phyloP scores from a whole-genome alignment of 2,329 filamentous ascomycete genomes.

The Aspergillus ochraceoroseus region DNA sequence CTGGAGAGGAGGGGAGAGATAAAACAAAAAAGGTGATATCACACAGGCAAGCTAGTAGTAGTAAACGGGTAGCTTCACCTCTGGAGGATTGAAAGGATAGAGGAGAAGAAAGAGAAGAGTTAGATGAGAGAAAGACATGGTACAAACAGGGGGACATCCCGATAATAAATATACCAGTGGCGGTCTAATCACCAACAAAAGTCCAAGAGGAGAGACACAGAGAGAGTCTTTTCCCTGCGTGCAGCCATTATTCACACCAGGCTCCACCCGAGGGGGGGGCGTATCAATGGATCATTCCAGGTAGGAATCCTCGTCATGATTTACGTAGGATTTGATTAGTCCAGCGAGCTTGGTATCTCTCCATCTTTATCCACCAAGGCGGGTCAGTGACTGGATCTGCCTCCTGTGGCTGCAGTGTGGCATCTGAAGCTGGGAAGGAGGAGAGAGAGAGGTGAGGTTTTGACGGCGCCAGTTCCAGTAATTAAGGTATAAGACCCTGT shows the following conservation, averaged over 20 bases:
- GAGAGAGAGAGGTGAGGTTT: no score
- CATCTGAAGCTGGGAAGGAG: no score
- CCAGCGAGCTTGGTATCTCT: not conserved
- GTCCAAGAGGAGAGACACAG: slow-evolving; percentile 2
- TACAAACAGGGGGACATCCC: not conserved
- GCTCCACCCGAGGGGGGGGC: slow-evolving; percentile 25
- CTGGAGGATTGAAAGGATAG: slow-evolving; percentile 4
- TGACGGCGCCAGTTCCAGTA: slow-evolving; percentile 1
- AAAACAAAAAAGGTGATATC: slow-evolving; percentile 1
- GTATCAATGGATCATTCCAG: slow-evolving; percentile 36
- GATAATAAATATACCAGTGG: slow-evolving; percentile 13
- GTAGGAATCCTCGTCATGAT: slow-evolving; percentile 40
- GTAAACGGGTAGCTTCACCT: not conserved
- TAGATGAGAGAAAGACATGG: slow-evolving; percentile 4
- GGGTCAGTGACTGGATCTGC: slow-evolving; percentile 1
- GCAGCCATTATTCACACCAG: slow-evolving; percentile 16
- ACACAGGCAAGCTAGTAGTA: not conserved
- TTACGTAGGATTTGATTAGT: slow-evolving; percentile 11
- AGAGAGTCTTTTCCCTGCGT: slow-evolving; percentile 15
- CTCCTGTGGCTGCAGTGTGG: no score
- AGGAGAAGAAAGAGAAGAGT: slow-evolving; percentile 5
- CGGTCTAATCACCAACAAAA: slow-evolving; percentile 5
- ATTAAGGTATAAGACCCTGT: not conserved
- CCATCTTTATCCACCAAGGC: slow-evolving; percentile 1
- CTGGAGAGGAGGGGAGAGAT: slow-evolving; percentile 2